Evolutionary conservation across 148 eudicot species (phyloP).

Genomic region (Silene conica): DNA sequence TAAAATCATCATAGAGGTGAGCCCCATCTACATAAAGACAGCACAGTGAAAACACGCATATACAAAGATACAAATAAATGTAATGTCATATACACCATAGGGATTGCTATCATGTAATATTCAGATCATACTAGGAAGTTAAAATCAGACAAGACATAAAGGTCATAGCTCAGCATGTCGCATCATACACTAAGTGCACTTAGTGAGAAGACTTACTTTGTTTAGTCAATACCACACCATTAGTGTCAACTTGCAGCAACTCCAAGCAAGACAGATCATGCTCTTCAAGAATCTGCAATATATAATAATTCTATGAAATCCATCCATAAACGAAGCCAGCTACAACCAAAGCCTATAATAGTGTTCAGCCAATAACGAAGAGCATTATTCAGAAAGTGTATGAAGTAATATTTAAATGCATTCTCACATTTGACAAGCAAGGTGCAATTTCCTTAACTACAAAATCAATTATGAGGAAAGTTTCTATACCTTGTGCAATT

Average conservation of each 20-base stretch:
- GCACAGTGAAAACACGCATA: too few species aligned
- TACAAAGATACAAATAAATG: too few species aligned
- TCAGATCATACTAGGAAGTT: too few species aligned
- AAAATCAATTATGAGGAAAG: neutral
- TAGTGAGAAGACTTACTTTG: slow-evolving; percentile 48
- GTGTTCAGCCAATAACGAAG: neutral
- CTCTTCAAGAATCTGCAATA: slow-evolving; percentile 81
- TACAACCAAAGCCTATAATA: neutral
- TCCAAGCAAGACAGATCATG: slow-evolving; percentile 75
- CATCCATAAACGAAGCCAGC: neutral
- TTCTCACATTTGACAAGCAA: neutral
- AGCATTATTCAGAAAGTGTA: neutral
- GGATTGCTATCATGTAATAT: too few species aligned
- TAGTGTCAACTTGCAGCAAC: slow-evolving; percentile 73
- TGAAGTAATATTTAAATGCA: neutral
- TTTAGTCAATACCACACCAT: slow-evolving; percentile 76
- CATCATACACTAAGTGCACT: too few species aligned
- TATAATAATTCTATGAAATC: slow-evolving; percentile 1
- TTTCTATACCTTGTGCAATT: slow-evolving; percentile 70
- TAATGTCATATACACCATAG: too few species aligned
- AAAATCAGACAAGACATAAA: too few species aligned
- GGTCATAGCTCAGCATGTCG: too few species aligned
- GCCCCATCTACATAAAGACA: too few species aligned
- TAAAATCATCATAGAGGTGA: too few species aligned
- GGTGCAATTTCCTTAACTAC: neutral